Conservation (phyloP, 2,329 filamentous ascomycete genomes). For the Exophiala sp. region DNA sequence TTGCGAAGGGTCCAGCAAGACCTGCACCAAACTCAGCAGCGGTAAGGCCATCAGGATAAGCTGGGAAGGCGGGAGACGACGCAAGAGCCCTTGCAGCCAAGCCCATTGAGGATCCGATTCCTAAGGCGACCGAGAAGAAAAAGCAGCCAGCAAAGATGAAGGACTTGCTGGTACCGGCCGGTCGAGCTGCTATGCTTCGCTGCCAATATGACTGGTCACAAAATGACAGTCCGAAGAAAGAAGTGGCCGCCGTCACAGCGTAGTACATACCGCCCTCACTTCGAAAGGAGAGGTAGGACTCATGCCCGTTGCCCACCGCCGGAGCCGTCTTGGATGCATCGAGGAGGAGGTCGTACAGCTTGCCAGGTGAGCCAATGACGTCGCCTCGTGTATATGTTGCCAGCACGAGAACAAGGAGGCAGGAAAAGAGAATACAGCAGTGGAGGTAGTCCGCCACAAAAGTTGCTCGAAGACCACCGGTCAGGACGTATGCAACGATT, state of each 20-base stretch:
- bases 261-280: constrained; percentile 57
- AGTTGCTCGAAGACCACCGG: constrained; percentile 55
- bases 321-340: constrained; percentile 67
- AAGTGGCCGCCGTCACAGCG: constrained; percentile 6
- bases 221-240: constrained; percentile 10
- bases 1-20: constrained; percentile 78
- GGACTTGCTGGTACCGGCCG: constrained; percentile 22
- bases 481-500: constrained; percentile 73
- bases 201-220: constrained; percentile 51
- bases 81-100: constrained; percentile 44
- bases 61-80: constrained; percentile 41
- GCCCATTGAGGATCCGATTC: constrained; percentile 45
- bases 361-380: constrained; percentile 68
- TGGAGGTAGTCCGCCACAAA: constrained; percentile 57
- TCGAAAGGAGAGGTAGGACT: constrained; percentile 82
- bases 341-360: constrained; percentile 73
- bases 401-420: constrained; percentile 68
- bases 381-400: constrained; percentile 74
- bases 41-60: constrained; percentile 29
- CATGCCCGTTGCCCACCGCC: constrained; percentile 72
- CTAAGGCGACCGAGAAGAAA: constrained; percentile 32
- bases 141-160: constrained; percentile 13
- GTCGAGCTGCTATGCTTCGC: constrained; percentile 51
- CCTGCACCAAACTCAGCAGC: constrained; percentile 21
- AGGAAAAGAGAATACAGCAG: constrained; percentile 40